Percentiles rank a stretch among this genome's conserved stretches.
Conservation (phyloP, 768 basidiomycete species). For the Hortiboletus flavorubellus region DNA sequence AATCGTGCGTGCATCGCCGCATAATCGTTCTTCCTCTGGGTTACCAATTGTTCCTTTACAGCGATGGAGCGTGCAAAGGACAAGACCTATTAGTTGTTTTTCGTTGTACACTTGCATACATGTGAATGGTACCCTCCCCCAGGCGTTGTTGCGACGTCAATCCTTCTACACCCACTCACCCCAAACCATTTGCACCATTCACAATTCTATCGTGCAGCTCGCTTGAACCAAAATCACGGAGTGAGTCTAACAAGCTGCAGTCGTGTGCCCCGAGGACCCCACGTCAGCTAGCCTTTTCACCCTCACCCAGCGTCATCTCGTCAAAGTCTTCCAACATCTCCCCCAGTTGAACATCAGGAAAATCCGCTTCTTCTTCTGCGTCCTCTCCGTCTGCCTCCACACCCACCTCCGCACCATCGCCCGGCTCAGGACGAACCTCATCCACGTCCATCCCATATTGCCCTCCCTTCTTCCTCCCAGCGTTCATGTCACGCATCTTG, state of each 20-base stretch:
- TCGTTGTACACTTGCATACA: background rate
- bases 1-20: conserved; percentile 61
- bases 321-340: conserved; percentile 92
- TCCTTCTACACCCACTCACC: no score
- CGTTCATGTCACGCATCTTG: conserved; percentile 44
- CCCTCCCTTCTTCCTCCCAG: conserved; percentile 22
- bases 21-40: conserved; percentile 7
- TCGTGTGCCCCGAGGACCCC: background rate
- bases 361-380: conserved; percentile 73
- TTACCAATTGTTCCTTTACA: conserved; percentile 5
- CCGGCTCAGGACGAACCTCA: conserved; percentile 33
- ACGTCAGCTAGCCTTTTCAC: conserved; percentile 17
- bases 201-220: no score
- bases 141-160: no score
- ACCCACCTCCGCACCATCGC: conserved; percentile 11
- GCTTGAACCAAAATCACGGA: no score
- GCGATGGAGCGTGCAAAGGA: conserved; percentile 35
- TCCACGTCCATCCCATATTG: conserved; percentile 66
- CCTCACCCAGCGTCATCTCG: conserved; percentile 73
- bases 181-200: no score
- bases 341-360: conserved; percentile 82
- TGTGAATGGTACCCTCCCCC: background rate
- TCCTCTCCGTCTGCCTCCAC: conserved; percentile 35
- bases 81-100: conserved; percentile 16
- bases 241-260: no score